A percentile compares a stretch with the other conserved stretches of the same genome.
phyloP scores from a whole-genome alignment of 148 eudicot species.

The Nepenthes gracilis region DNA sequence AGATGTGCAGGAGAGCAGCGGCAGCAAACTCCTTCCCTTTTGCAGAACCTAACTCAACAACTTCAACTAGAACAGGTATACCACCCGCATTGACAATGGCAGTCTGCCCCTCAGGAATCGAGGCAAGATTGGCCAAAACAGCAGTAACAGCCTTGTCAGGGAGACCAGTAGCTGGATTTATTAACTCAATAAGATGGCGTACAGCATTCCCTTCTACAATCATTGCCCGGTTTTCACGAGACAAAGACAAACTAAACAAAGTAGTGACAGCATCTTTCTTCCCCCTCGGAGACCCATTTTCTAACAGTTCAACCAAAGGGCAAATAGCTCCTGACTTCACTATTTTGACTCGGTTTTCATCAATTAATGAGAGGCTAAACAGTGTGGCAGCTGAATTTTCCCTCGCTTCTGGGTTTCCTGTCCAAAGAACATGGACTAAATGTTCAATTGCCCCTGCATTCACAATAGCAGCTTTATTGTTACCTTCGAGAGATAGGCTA shows the following conservation, averaged over 20 bases:
- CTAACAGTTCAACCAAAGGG: constrained; percentile 67
- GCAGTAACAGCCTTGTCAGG: constrained; percentile 86
- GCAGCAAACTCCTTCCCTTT: constrained; percentile 94
- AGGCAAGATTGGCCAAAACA: constrained; percentile 74
- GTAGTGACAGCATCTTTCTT: constrained; percentile 87
- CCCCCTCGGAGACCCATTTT: constrained; percentile 68
- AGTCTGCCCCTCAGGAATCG: constrained; percentile 57
- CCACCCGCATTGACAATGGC: constrained; percentile 71
- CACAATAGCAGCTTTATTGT: constrained; percentile 65
- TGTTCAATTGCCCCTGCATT: constrained; percentile 69
- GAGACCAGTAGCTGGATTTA: constrained; percentile 86
- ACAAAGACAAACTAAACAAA: constrained; percentile 63
- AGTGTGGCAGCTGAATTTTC: constrained; percentile 91
- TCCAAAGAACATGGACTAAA: constrained; percentile 63
- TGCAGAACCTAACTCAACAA: constrained; percentile 77
- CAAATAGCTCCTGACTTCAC: constrained; percentile 68
- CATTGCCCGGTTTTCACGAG: constrained; percentile 50
- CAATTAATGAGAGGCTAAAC: constrained; percentile 56
- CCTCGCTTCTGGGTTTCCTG: constrained; percentile 73
- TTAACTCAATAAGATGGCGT: constrained; percentile 58
- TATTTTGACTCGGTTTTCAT: constrained; percentile 50
- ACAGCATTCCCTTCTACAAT: constrained; percentile 75
- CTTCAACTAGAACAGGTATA: constrained; percentile 71
- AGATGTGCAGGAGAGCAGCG: constrained; percentile 72
- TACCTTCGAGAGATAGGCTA: constrained; percentile 71